Conservation (phyloP, 208 protist genomes). For the Crithidia fasciculata region DNA sequence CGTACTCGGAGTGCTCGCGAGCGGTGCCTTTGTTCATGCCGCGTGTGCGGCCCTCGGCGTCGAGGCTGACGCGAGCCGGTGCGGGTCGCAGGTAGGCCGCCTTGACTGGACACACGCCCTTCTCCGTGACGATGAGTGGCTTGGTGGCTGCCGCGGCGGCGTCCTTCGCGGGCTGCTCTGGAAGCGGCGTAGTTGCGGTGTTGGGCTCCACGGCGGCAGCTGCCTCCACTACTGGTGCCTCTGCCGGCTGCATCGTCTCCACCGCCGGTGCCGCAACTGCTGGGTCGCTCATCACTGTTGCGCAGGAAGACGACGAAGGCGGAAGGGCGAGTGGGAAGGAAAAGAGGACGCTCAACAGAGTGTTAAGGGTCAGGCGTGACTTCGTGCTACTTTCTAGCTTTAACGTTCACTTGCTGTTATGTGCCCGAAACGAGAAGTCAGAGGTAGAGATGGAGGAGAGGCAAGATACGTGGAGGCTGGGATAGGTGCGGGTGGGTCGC, state of each 20-base stretch:
- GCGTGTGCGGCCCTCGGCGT: slow-evolving; percentile 64
- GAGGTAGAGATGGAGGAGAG: no score
- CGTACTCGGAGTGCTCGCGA: slow-evolving; percentile 47
- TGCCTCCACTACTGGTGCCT: not conserved
- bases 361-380: no score
- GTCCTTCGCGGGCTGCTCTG: not conserved
- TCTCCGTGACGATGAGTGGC: slow-evolving; percentile 10
- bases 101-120: slow-evolving; percentile 76
- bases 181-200: not conserved
- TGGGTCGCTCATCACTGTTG: not conserved
- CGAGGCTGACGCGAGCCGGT: slow-evolving; percentile 60
- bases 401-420: no score
- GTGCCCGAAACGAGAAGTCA: no score
- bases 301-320: no score
- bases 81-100: slow-evolving; percentile 60
- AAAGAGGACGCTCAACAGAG: no score
- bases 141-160: not conserved
- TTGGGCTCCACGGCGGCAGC: not conserved
- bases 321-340: no score
- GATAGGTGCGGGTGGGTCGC: no score
- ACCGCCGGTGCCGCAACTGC: not conserved
- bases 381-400: no score
- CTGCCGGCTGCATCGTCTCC: not conserved
- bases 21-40: slow-evolving; percentile 87
- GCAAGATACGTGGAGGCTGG: no score